Conservation (phyloP, 2,329 filamentous ascomycete genomes). For the Myriosclerotinia scirpicola region DNA sequence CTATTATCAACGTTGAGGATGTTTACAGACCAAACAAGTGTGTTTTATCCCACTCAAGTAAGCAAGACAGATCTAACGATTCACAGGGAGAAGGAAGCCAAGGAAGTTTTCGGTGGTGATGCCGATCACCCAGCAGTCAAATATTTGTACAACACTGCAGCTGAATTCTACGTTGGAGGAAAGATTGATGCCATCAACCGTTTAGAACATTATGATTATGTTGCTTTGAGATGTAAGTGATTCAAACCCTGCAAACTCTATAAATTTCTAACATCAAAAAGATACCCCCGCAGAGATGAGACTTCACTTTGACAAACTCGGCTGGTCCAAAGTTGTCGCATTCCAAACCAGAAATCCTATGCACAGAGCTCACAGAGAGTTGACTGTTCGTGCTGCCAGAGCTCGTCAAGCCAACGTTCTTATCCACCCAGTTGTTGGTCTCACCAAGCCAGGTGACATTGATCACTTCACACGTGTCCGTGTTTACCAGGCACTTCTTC, state of each 20-base stretch:
- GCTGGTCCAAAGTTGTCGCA: conserved; percentile 95
- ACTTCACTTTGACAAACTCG: conserved; percentile 98
- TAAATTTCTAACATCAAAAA: conserved; percentile 41
- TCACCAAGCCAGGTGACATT: conserved; percentile 99
- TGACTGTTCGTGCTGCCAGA: conserved; percentile 95
- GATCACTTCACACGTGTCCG: conserved; percentile 99
- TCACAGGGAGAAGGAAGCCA: conserved; percentile 77
- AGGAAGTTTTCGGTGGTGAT: conserved; percentile 89
- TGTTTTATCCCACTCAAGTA: conserved; percentile 41
- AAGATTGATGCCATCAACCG: conserved; percentile 95
- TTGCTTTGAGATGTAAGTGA: conserved; percentile 84
- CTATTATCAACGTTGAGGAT: conserved; percentile 93
- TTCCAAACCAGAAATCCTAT: conserved; percentile 99
- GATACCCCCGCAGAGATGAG: conserved; percentile 93
- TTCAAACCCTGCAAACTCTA: neutral
- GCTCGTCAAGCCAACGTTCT: conserved; percentile 97
- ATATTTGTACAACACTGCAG: conserved; percentile 77
- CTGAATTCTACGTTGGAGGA: conserved; percentile 92
- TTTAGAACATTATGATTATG: conserved; percentile 98
- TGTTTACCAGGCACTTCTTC: conserved; percentile 95
- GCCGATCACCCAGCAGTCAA: conserved; percentile 90
- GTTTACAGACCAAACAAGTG: conserved; percentile 96
- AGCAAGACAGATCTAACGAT: conserved; percentile 29
- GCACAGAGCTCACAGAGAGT: conserved; percentile 96
- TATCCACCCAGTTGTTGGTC: conserved; percentile 96